A percentile compares a stretch with the other conserved stretches of the same genome.
Conservation (phyloP, 2,329 filamentous ascomycete genomes). For the Sporothrix schenckii region DNA sequence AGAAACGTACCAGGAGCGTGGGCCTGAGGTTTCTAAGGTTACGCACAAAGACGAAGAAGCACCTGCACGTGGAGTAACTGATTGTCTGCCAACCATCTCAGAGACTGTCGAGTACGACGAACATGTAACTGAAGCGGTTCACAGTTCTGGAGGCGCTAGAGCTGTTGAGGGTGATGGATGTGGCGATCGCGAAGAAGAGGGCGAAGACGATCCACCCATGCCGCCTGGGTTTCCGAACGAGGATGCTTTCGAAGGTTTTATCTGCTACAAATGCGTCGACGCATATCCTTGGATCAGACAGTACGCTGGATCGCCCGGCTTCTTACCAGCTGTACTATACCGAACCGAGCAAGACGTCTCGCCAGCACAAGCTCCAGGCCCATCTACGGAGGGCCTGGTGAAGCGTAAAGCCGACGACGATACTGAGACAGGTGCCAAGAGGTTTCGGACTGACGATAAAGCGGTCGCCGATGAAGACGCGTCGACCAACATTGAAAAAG, state of each 20-base stretch:
- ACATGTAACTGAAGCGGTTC: neutral
- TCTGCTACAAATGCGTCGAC: constrained; percentile 93
- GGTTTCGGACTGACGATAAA: constrained; percentile 42
- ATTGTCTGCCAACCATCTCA: constrained; percentile 32
- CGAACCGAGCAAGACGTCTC: constrained; percentile 36
- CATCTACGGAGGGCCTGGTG: constrained; percentile 45
- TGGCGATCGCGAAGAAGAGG: constrained; percentile 37
- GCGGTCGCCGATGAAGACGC: neutral
- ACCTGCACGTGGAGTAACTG: neutral
- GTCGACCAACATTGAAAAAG: constrained; percentile 30
- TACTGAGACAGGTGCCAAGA: constrained; percentile 52
- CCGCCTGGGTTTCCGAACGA: constrained; percentile 87
- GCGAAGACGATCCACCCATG: constrained; percentile 59
- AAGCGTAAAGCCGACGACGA: constrained; percentile 70
- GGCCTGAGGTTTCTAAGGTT: neutral
- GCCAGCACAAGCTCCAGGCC: constrained; percentile 21
- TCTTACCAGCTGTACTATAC: constrained; percentile 71
- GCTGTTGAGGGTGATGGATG: constrained; percentile 34
- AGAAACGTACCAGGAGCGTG: constrained; percentile 40
- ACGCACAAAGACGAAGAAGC: neutral
- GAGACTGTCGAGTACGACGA: constrained; percentile 28
- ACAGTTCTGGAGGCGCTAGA: neutral
- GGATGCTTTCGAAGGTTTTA: constrained; percentile 83
- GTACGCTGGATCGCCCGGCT: constrained; percentile 79
- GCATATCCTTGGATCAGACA: constrained; percentile 88